phyloP scores from a whole-genome alignment of 2,329 filamentous ascomycete species.

The Phaeomoniella chlamydospora region DNA sequence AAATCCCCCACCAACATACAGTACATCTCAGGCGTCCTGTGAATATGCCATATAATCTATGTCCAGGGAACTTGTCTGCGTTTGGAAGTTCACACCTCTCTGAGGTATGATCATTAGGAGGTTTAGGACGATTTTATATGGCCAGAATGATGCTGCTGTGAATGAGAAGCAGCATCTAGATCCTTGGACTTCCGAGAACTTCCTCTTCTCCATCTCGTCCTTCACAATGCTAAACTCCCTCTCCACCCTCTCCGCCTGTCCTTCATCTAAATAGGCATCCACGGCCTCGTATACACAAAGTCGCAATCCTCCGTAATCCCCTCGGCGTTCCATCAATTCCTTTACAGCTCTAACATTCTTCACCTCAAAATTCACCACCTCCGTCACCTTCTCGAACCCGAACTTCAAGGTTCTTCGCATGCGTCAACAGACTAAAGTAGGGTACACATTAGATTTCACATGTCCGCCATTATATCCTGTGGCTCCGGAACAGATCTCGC shows the following conservation, averaged over 20 bases:
- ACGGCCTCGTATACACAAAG: too few relatives aligned
- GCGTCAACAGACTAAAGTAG: conserved; percentile 18
- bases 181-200: conserved; percentile 20
- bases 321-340: conserved; percentile 21
- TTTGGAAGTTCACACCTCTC: conserved; percentile 37
- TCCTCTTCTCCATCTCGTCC: background rate
- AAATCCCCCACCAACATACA: too few relatives aligned
- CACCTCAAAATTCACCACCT: conserved; percentile 24
- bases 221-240: conserved; percentile 9
- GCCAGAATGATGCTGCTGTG: conserved; percentile 26
- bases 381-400: conserved; percentile 20
- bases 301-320: conserved; percentile 22
- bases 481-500: conserved; percentile 16
- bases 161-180: conserved; percentile 19
- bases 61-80: too few relatives aligned
- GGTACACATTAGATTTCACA: conserved; percentile 21
- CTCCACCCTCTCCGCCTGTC: conserved; percentile 16
- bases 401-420: conserved; percentile 16
- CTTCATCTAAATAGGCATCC: conserved; percentile 21
- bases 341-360: conserved; percentile 23
- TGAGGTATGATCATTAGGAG: conserved; percentile 47
- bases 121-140: conserved; percentile 69
- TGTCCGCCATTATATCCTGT: conserved; percentile 20
- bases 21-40: too few relatives aligned
- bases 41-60: too few relatives aligned